phyloP scores from a whole-genome alignment of 495 filamentous ascomycete genomes.

The Poronia punctata region DNA sequence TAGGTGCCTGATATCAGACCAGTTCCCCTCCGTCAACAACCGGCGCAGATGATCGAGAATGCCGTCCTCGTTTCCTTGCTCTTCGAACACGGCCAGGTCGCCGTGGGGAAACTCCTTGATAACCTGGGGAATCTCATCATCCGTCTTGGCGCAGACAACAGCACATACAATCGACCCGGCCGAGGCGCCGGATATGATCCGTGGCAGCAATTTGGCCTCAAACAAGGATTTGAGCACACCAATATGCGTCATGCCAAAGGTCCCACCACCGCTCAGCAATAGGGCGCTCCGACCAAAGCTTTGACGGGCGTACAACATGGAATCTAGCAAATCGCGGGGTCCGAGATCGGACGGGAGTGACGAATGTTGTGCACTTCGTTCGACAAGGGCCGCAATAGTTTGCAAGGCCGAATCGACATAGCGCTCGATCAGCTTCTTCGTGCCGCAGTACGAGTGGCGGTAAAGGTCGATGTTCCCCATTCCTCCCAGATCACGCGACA shows the following conservation, averaged over 20 bases:
- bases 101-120: constrained; percentile 71
- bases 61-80: constrained; percentile 60
- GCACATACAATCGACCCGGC: constrained; percentile 91
- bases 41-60: constrained; percentile 62
- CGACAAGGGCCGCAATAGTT: constrained; percentile 64
- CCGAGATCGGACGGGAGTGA: constrained; percentile 48
- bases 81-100: constrained; percentile 77
- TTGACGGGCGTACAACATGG: constrained; percentile 70
- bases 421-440: constrained; percentile 75
- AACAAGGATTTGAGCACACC: constrained; percentile 86
- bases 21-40: constrained; percentile 71
- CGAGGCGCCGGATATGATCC: constrained; percentile 89
- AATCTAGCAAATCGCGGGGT: constrained; percentile 58
- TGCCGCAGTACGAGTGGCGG: constrained; percentile 77
- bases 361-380: constrained; percentile 48
- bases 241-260: constrained; percentile 93
- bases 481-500: constrained; percentile 74
- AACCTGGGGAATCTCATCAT: constrained; percentile 73
- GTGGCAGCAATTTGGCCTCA: constrained; percentile 67
- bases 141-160: constrained; percentile 75
- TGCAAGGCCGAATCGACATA: constrained; percentile 74
- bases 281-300: constrained; percentile 85
- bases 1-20: constrained; percentile 77
- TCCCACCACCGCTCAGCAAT: constrained; percentile 82
- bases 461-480: constrained; percentile 83